Conservation (phyloP, 768 basidiomycete genomes). For the Cyclocybe cylindracea region DNA sequence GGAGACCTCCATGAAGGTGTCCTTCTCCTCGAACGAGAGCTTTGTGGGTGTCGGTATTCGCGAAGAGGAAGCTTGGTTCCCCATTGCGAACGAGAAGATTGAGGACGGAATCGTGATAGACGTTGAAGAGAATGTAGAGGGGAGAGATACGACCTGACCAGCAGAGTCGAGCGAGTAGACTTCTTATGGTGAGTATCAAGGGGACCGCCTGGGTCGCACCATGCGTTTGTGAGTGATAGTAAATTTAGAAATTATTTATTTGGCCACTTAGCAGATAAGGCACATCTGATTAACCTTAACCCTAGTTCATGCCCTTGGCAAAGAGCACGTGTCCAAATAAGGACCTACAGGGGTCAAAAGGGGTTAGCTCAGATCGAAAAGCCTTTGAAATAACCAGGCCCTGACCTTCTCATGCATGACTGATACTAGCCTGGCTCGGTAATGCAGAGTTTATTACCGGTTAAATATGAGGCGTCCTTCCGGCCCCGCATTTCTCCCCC, state of each 20-base stretch:
- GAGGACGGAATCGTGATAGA: conserved; percentile 5
- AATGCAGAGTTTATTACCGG: not conserved
- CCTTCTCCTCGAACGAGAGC: conserved; percentile 31
- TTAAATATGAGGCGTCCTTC: not conserved
- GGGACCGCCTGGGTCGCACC: too few relatives aligned
- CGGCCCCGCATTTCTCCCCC: not conserved
- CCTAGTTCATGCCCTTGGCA: too few relatives aligned
- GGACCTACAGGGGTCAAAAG: too few relatives aligned
- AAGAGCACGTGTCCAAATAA: too few relatives aligned
- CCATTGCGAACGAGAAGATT: conserved; percentile 20
- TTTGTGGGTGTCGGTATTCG: conserved; percentile 25
- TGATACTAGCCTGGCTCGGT: too few relatives aligned
- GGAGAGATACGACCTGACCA: not conserved
- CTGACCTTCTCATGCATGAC: too few relatives aligned
- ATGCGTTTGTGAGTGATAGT: not conserved
- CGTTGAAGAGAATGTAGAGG: not conserved
- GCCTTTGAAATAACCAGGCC: too few relatives aligned
- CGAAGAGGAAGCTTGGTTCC: conserved; percentile 29
- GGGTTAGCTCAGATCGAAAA: too few relatives aligned
- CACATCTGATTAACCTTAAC: too few relatives aligned
- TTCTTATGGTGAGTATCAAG: too few relatives aligned
- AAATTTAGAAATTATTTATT: not conserved
- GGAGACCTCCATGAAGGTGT: conserved; percentile 22
- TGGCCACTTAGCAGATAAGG: not conserved
- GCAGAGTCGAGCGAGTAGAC: too few relatives aligned